These are phyloP conservation scores for Fraxinus greggii DNA, from an alignment of 305 asterid species.

Conservation along the genomic window DNA sequence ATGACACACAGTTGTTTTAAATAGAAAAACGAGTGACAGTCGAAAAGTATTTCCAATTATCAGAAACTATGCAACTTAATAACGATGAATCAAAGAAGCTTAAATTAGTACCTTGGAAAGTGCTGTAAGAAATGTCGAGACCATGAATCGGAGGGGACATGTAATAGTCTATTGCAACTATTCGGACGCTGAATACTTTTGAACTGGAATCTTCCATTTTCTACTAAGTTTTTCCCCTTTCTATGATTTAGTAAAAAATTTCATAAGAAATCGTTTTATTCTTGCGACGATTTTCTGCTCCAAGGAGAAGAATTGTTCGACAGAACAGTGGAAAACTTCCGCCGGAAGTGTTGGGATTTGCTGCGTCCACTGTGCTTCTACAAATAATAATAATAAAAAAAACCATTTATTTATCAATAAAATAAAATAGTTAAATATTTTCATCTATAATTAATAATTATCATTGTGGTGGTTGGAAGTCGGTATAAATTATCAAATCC, in stretches of 20 bases:
- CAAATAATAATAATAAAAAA: background rate
- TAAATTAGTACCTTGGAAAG: conserved; percentile 56
- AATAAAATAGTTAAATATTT: too few relatives aligned
- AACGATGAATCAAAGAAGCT: background rate
- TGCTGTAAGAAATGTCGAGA: conserved; percentile 64
- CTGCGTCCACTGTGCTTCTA: background rate
- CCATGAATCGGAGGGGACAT: conserved; percentile 72
- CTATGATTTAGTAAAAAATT: background rate
- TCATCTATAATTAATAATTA: too few relatives aligned
- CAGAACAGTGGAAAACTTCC: background rate
- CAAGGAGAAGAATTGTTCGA: background rate
- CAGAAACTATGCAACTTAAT: background rate
- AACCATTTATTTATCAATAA: background rate
- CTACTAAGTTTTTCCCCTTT: background rate
- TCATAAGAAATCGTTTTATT: background rate
- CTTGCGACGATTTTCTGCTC: background rate
- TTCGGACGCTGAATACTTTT: conserved; percentile 60
- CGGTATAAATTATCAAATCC: too few relatives aligned
- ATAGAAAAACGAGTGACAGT: background rate
- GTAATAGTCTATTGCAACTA: conserved; percentile 83
- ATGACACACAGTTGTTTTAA: background rate
- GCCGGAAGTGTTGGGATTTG: background rate
- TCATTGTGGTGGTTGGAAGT: background rate
- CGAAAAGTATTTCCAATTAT: background rate
- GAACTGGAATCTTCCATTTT: conserved; percentile 52